These are phyloP conservation scores for Lactarius trivialis DNA, from an alignment of 768 basidiomycete species.

Conservation along the genomic window DNA sequence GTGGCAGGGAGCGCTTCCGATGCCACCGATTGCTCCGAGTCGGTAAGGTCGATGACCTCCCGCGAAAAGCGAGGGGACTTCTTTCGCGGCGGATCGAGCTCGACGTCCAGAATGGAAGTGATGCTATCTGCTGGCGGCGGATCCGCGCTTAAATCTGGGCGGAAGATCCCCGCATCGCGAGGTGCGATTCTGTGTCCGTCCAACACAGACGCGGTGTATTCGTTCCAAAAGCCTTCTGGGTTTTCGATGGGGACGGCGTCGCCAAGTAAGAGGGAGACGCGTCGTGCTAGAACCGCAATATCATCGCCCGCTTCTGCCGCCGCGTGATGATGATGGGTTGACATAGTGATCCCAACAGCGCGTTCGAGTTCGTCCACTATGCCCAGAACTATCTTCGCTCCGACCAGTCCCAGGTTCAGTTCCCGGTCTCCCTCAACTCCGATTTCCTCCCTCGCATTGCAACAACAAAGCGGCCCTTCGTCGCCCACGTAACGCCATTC, in stretches of 20 bases:
- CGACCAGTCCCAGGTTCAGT: slow-evolving; percentile 14
- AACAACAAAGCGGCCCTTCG: slow-evolving; percentile 2
- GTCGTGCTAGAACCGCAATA: slow-evolving; percentile 18
- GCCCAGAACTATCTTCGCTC: slow-evolving; percentile 14
- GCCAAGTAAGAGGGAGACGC: slow-evolving; percentile 18
- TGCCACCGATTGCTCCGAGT: slow-evolving; percentile 40
- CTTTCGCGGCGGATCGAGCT: slow-evolving; percentile 19
- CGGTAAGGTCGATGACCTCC: slow-evolving; percentile 35
- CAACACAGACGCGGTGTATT: slow-evolving; percentile 9
- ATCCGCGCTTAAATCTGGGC: slow-evolving; percentile 8
- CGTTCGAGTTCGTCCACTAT: slow-evolving; percentile 15
- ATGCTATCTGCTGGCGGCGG: slow-evolving; percentile 12
- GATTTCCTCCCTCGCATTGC: slow-evolving; percentile 4
- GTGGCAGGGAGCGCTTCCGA: slow-evolving; percentile 43
- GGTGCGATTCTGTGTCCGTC: slow-evolving; percentile 17
- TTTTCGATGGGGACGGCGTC: slow-evolving; percentile 4
- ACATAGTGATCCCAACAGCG: slow-evolving; percentile 14
- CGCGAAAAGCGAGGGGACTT: slow-evolving; percentile 6
- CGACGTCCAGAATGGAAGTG: slow-evolving; percentile 25
- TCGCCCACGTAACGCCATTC: slow-evolving; percentile 10
- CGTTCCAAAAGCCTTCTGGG: slow-evolving; percentile 5
- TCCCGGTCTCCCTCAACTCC: slow-evolving; percentile 11
- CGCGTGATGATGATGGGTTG: neutral
- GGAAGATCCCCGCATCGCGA: slow-evolving; percentile 13
- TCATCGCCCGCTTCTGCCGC: slow-evolving; percentile 5